Percentiles rank a stretch among this genome's conserved stretches.
Conservation (phyloP, 2,329 filamentous ascomycete genomes). For the Emericellopsis cladophorae region DNA sequence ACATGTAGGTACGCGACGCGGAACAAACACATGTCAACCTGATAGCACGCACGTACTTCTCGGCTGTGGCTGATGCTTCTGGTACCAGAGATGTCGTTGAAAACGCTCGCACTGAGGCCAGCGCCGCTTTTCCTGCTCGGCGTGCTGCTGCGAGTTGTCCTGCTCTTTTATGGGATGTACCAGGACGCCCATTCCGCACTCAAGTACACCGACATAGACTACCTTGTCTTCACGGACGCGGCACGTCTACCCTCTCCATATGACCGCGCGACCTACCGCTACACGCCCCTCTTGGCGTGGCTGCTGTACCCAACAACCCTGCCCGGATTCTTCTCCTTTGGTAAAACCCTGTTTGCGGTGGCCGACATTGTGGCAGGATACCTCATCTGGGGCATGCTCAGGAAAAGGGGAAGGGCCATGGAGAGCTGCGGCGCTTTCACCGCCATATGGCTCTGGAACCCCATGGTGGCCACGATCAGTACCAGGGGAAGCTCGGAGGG, state of each 20-base stretch:
- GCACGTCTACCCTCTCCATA: constrained; percentile 76
- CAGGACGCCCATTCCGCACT: constrained; percentile 86
- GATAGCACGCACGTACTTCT: too few relatives aligned
- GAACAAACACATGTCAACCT: too few relatives aligned
- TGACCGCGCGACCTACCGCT: constrained; percentile 84
- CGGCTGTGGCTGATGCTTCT: too few relatives aligned
- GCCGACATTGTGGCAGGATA: constrained; percentile 79
- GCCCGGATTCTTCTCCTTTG: constrained; percentile 59
- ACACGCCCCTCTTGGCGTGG: constrained; percentile 91
- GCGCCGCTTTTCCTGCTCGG: constrained; percentile 41
- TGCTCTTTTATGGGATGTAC: constrained; percentile 81
- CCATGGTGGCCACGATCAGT: constrained; percentile 96
- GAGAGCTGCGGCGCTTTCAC: constrained; percentile 60
- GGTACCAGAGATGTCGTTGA: not conserved
- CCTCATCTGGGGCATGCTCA: constrained; percentile 42
- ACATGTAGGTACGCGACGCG: too few relatives aligned
- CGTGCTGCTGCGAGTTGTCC: constrained; percentile 52
- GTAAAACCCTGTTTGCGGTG: constrained; percentile 74
- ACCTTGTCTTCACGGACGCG: constrained; percentile 95
- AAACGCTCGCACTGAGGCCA: constrained; percentile 17
- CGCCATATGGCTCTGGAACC: constrained; percentile 86
- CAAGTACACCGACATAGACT: constrained; percentile 99
- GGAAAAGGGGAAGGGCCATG: constrained; percentile 27
- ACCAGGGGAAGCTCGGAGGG: constrained; percentile 92
- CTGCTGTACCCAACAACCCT: constrained; percentile 69